Base-by-base conservation (phyloP, 148 eudicot genomes). In the Limonium bicolor region DNA sequence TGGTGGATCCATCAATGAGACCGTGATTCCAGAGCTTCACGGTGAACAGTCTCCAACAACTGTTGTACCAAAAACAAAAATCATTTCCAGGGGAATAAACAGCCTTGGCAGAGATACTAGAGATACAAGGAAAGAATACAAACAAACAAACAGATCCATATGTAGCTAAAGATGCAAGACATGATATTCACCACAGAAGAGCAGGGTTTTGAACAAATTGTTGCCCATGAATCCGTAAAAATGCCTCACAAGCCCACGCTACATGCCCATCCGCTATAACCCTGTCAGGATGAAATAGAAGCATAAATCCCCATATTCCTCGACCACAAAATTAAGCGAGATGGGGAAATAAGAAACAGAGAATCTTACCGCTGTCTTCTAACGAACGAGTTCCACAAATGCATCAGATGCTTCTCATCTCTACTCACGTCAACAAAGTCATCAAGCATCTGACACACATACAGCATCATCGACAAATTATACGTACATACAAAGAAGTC, bases 371-470 rank as follows among this genome's bases (percentile, higher is more conserved):
- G 60, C 60, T 88, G 97, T 64, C 80, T 84, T 61, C 85, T 69
- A 22, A 85, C 80, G 59, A 90, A 85, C 36, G 99, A 85, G 71
- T 90, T 90, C 99, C 99, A 90, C 16, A 90, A 77, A 71, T 75
- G 95, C 99, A 90, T 85, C 56, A 90, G 65, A 61, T 76, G 72
- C 70, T 85, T 90, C 62, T 90, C 99, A 37, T 76, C 74, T 59
- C 72, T 73, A 44, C 78, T 62, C 24, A 90, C 99, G 55, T 90
- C 99, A 46, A 85, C 88, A 71, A 90, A 90, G 64, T 90, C 99
- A 59, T 90, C 99, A 53, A 90, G 88, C 88, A 81, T 78, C 99
- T 90, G 85, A 63, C n/a, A n/a, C n/a, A n/a, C n/a, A n/a, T n/a
- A n/a, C n/a, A n/a, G n/a, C n/a, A n/a, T n/a, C n/a, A n/a, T n/a